phyloP scores from a whole-genome alignment of 2,329 filamentous ascomycete genomes.

The Pseudogymnoascus sp. region DNA sequence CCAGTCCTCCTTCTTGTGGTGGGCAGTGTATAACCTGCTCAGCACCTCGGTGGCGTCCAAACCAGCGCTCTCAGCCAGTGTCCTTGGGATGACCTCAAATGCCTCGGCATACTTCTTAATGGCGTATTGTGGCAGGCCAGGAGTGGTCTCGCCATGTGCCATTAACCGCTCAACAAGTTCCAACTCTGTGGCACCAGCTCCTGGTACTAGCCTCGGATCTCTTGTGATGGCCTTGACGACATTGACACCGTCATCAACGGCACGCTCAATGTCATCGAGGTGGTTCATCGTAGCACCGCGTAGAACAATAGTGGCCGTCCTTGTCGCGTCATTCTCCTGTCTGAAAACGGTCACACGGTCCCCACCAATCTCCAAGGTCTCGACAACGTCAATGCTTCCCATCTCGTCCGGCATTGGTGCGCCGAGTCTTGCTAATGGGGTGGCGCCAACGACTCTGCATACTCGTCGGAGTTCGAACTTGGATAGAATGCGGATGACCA shows the following conservation, averaged over 20 bases:
- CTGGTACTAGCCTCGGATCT: slow-evolving; percentile 82
- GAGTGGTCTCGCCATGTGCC: slow-evolving; percentile 82
- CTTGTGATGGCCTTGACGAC: slow-evolving; percentile 97
- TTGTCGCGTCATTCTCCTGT: slow-evolving; percentile 85
- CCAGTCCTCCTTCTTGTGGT: slow-evolving; percentile 82
- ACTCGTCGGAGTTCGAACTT: slow-evolving; percentile 95
- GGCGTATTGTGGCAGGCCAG: slow-evolving; percentile 86
- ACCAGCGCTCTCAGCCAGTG: slow-evolving; percentile 87
- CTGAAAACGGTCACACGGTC: slow-evolving; percentile 97
- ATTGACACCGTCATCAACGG: slow-evolving; percentile 96
- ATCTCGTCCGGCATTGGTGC: slow-evolving; percentile 99
- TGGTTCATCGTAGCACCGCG: slow-evolving; percentile 96
- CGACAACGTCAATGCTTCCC: slow-evolving; percentile 87
- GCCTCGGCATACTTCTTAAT: slow-evolving; percentile 97
- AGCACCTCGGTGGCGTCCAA: slow-evolving; percentile 96
- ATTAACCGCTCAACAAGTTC: slow-evolving; percentile 89
- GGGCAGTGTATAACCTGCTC: slow-evolving; percentile 83
- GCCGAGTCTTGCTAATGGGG: slow-evolving; percentile 87
- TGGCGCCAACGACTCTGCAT: slow-evolving; percentile 92
- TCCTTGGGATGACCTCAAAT: slow-evolving; percentile 92
- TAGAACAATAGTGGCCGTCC: slow-evolving; percentile 88
- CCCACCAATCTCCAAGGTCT: slow-evolving; percentile 94
- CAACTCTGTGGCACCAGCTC: slow-evolving; percentile 88
- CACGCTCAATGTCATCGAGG: slow-evolving; percentile 91
- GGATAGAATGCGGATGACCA: slow-evolving; percentile 92